Conservation (phyloP, 208 protist genomes). For the Trypanosoma melophagium region DNA sequence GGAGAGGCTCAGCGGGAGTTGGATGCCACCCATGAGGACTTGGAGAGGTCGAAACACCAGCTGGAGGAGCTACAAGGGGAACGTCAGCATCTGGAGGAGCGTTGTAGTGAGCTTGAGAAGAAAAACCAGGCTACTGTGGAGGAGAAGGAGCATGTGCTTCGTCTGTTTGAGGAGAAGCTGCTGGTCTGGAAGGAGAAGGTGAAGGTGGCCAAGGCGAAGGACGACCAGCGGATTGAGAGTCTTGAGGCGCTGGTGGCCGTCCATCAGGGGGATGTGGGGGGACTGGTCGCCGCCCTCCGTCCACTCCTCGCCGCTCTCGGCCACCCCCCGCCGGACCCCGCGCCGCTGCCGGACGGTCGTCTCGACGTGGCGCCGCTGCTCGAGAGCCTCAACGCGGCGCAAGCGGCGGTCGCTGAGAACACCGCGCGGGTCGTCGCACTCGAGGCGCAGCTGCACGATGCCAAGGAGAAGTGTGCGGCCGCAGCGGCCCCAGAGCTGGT, state of each 20-base stretch:
- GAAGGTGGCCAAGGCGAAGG: conserved; percentile 41
- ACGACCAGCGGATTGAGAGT: conserved; percentile 43
- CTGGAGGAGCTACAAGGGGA: not conserved
- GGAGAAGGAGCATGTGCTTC: conserved; percentile 40
- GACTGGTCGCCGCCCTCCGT: not conserved
- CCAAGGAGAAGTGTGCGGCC: conserved; percentile 26
- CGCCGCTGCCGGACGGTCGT: no score
- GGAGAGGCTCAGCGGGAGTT: conserved; percentile 4
- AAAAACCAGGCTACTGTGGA: conserved; percentile 10
- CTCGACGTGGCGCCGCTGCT: no score
- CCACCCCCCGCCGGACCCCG: no score
- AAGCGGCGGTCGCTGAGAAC: no score
- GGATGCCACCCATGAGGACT: not conserved
- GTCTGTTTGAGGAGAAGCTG: conserved; percentile 43
- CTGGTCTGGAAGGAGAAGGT: conserved; percentile 74
- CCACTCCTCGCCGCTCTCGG: no score
- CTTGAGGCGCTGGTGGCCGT: conserved; percentile 16
- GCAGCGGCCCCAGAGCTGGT: conserved; percentile 1
- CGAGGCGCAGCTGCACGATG: not conserved
- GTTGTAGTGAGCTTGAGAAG: not conserved
- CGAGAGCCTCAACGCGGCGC: no score
- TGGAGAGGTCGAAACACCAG: not conserved
- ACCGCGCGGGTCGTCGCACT: no score
- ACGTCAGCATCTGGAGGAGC: not conserved
- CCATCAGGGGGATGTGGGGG: not conserved